Evolutionary conservation across 2,329 filamentous ascomycete species (phyloP), one percentile per base, ranked within the genome.

Genomic region (Gnomoniopsis smithogilvyi): DNA sequence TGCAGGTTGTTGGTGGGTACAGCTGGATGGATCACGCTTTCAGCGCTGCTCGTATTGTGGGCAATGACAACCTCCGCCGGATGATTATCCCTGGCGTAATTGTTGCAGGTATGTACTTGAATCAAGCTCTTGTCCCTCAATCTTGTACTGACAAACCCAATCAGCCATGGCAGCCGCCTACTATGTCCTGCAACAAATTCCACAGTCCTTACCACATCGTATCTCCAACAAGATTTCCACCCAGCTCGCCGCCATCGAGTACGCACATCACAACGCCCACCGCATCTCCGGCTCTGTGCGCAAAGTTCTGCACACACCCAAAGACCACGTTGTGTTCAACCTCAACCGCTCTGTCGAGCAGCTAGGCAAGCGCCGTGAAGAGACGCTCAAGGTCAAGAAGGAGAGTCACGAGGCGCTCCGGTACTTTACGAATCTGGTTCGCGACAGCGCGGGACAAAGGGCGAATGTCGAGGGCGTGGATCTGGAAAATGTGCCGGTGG

Each of bases 1-100:
- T 89, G 51, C 84, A 92, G 51, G 81, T 95, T 68, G 78, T 99
- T 43, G 92, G 93, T 61, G 90, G 92, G 62, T 86, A 90, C 66
- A 88, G 90, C 53, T 98, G 94, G 92, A 78, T 97, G 66, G 94
- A 98, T 70, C 91, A 94, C 63, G 89, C 90, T 1, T 74, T 97
- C 54, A 90, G 89, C 63, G 91, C 89, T 8, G 87, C 85, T n/a
- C 91, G 88, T 67, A 76, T 98, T 46, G 74, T 97, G 62, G 90
- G 93, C 49, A 88, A 88, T 61, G 89, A 90, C 69, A 96, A 95
- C 67, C 73, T 96, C 60, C 87, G 91, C 66, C 87, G 85, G 66
- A 79, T 98, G 62, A 83, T 96, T 62, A 71, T 98, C 22, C 95
- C 95, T 41, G 89, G 91, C 64, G 76, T 96, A 54, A 73, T 96